Conservation (phyloP, 306 rosid genomes). For the Adenanthera pavonina region DNA sequence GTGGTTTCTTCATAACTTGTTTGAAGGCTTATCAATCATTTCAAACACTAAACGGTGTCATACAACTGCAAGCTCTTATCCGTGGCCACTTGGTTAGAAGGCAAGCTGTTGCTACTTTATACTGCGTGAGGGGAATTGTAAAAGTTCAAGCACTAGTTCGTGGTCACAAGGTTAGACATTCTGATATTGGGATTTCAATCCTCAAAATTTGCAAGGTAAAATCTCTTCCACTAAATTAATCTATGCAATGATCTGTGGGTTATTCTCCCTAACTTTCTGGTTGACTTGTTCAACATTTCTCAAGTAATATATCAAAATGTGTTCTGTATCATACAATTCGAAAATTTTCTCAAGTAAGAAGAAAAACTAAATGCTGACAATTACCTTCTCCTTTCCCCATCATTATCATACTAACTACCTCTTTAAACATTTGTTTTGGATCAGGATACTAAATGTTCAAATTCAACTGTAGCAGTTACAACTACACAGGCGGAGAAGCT, state of each 20-base stretch:
- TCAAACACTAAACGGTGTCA: slow-evolving; percentile 47
- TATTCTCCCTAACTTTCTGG: background rate
- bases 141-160: slow-evolving; percentile 57
- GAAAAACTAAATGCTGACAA: slow-evolving; percentile 1
- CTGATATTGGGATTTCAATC: slow-evolving; percentile 51
- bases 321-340: slow-evolving; percentile 18
- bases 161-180: slow-evolving; percentile 56
- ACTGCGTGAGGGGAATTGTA: slow-evolving; percentile 59
- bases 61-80: slow-evolving; percentile 60
- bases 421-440: slow-evolving; percentile 25
- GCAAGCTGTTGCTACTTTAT: slow-evolving; percentile 63
- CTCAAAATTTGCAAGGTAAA: slow-evolving; percentile 50
- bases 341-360: slow-evolving; percentile 12
- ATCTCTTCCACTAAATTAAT: slow-evolving; percentile 22
- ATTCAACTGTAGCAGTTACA: slow-evolving; percentile 38
- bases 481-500: slow-evolving; percentile 46
- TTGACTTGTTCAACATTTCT: background rate
- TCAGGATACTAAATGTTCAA: slow-evolving; percentile 44
- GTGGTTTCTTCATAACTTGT: slow-evolving; percentile 20
- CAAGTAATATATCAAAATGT: background rate
- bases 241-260: slow-evolving; percentile 25
- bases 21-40: slow-evolving; percentile 57
- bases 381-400: slow-evolving; percentile 23
- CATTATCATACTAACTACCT: slow-evolving; percentile 20
- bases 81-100: slow-evolving; percentile 67